A percentile compares a stretch with the other conserved stretches of the same genome.
Conservation (phyloP, 2,329 filamentous ascomycete genomes). For the Alternaria novae-zelandiae region DNA sequence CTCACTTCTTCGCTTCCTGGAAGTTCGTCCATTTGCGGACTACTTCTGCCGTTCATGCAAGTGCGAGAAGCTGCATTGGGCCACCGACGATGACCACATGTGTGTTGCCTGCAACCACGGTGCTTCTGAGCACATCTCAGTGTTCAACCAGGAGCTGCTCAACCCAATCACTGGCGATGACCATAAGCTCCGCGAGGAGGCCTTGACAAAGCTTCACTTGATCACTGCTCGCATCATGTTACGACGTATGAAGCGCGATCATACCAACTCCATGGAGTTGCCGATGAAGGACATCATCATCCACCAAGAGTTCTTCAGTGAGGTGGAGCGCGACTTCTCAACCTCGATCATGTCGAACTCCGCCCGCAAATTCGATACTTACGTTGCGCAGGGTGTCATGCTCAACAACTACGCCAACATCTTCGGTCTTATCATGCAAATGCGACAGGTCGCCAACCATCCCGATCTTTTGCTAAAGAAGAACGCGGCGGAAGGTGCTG, state of each 20-base stretch:
- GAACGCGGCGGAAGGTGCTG: slow-evolving; percentile 75
- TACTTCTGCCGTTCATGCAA: slow-evolving; percentile 91
- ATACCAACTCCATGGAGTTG: slow-evolving; percentile 93
- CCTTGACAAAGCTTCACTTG: slow-evolving; percentile 81
- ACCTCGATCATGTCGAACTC: slow-evolving; percentile 94
- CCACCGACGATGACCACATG: slow-evolving; percentile 71
- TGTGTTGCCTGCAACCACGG: slow-evolving; percentile 74
- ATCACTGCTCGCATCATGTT: slow-evolving; percentile 96
- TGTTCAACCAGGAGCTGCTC: slow-evolving; percentile 94
- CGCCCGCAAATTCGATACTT: slow-evolving; percentile 89
- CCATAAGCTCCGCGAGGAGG: slow-evolving; percentile 65
- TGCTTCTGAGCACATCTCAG: slow-evolving; percentile 72
- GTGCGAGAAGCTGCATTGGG: slow-evolving; percentile 85
- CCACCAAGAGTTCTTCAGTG: slow-evolving; percentile 94
- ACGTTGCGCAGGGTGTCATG: slow-evolving; percentile 91
- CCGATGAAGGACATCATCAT: slow-evolving; percentile 93
- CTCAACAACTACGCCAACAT: slow-evolving; percentile 94
- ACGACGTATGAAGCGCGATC: slow-evolving; percentile 89
- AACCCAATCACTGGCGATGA: slow-evolving; percentile 70
- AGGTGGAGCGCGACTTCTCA: slow-evolving; percentile 95
- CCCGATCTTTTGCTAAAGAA: slow-evolving; percentile 94
- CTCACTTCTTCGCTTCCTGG: slow-evolving; percentile 88
- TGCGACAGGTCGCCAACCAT: slow-evolving; percentile 97
- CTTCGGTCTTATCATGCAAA: slow-evolving; percentile 98
- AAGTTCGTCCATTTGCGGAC: slow-evolving; percentile 85